phyloP scores from a whole-genome alignment of 441 rosid genomes.

The Euphorbia celastroides region DNA sequence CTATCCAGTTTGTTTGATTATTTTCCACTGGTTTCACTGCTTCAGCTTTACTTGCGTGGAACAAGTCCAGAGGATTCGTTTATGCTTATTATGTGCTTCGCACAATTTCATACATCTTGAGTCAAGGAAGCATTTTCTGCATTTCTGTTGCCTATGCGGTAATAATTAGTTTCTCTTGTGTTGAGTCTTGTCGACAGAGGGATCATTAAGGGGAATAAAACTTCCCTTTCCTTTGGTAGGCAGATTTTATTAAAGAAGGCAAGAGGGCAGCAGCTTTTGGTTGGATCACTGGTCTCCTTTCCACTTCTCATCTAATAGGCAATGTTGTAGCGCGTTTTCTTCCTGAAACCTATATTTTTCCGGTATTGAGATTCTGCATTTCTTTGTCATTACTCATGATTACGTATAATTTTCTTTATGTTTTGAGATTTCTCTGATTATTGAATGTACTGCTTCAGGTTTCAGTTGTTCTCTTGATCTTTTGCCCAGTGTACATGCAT shows the following conservation, averaged over 20 bases:
- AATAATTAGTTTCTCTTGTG: slow-evolving; percentile 13
- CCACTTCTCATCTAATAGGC: slow-evolving; percentile 47
- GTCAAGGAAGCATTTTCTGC: slow-evolving; percentile 62
- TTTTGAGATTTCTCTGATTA: background rate
- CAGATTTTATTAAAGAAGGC: slow-evolving; percentile 36
- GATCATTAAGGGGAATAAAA: background rate
- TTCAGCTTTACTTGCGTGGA: slow-evolving; percentile 46
- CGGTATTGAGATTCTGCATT: slow-evolving; percentile 21
- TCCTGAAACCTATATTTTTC: slow-evolving; percentile 40
- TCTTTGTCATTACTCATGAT: background rate
- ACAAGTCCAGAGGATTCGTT: slow-evolving; percentile 36
- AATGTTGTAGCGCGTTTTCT: slow-evolving; percentile 49
- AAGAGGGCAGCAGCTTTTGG: slow-evolving; percentile 49
- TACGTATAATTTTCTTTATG: background rate
- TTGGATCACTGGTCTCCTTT: slow-evolving; percentile 51
- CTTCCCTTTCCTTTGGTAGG: slow-evolving; percentile 28
- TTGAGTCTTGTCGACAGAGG: background rate
- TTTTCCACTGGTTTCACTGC: slow-evolving; percentile 11
- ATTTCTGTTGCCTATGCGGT: slow-evolving; percentile 55
- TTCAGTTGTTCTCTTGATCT: slow-evolving; percentile 38
- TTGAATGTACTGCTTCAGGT: slow-evolving; percentile 29
- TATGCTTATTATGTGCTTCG: slow-evolving; percentile 50
- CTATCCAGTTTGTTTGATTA: background rate
- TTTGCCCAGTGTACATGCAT: slow-evolving; percentile 40
- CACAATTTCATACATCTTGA: slow-evolving; percentile 43